Evolutionary conservation across 2,329 filamentous ascomycete genomes (phyloP).

Genomic region (Dothistroma pini): DNA sequence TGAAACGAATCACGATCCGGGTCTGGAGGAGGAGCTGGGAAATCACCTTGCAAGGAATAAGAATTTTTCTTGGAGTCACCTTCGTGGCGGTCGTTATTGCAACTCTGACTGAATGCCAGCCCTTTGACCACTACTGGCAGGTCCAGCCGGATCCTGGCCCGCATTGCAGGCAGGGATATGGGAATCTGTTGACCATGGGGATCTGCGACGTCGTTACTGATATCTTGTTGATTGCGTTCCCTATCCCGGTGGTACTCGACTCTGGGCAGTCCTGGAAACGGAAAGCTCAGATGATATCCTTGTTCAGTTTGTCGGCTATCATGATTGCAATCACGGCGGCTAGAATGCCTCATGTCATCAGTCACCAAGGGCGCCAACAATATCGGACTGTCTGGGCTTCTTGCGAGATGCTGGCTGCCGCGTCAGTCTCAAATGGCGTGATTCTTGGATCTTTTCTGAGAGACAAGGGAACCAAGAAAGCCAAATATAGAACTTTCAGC

Average conservation of each 20-base stretch:
- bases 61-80: constrained; percentile 71
- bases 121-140: constrained; percentile 56
- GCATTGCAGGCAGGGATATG: constrained; percentile 80
- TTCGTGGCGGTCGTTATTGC: constrained; percentile 78
- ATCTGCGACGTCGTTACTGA: constrained; percentile 85
- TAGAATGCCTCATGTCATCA: constrained; percentile 74
- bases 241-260: constrained; percentile 79
- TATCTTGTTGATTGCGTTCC: constrained; percentile 79
- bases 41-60: constrained; percentile 65
- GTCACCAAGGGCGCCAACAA: constrained; percentile 69
- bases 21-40: constrained; percentile 79
- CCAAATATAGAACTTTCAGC: constrained; percentile 65
- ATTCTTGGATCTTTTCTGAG: constrained; percentile 90
- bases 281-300: constrained; percentile 71
- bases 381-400: constrained; percentile 86
- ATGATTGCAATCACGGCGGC: constrained; percentile 77
- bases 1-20: constrained; percentile 76
- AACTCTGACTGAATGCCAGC: constrained; percentile 75
- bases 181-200: constrained; percentile 87
- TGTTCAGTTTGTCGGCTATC: constrained; percentile 81
- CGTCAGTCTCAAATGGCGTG: constrained; percentile 80
- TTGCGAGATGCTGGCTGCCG: constrained; percentile 83
- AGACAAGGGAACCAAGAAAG: constrained; percentile 85
- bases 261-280: constrained; percentile 73
- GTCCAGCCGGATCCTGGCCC: constrained; percentile 73